Conservation (phyloP, 2,329 filamentous ascomycete species). For the Trichoderma sp. region DNA sequence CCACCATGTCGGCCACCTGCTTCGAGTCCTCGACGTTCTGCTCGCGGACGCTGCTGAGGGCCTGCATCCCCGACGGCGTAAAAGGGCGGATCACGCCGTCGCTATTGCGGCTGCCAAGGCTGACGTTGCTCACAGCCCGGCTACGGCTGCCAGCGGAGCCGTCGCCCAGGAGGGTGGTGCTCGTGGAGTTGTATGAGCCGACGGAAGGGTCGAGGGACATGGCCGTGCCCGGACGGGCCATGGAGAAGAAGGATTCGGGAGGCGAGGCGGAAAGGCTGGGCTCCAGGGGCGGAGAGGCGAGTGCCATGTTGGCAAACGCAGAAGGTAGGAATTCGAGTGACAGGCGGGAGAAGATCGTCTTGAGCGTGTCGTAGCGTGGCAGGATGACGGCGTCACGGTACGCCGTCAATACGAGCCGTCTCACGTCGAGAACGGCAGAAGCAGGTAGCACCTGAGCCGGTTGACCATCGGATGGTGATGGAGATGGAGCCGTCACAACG, state of each 20-base stretch:
- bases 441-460: constrained; percentile 50
- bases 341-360: constrained; percentile 85
- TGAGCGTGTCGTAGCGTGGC: constrained; percentile 84
- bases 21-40: constrained; percentile 69
- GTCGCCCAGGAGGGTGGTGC: constrained; percentile 76
- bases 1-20: constrained; percentile 90
- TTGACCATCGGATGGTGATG: constrained; percentile 29
- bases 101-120: constrained; percentile 59
- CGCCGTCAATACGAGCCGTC: constrained; percentile 82
- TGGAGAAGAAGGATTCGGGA: constrained; percentile 50
- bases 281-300: constrained; percentile 57
- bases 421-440: constrained; percentile 72
- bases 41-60: constrained; percentile 52
- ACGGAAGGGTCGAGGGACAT: constrained; percentile 72
- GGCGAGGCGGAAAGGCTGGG: constrained; percentile 56
- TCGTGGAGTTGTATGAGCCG: constrained; percentile 78
- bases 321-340: constrained; percentile 75
- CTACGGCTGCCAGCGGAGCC: constrained; percentile 63
- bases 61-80: constrained; percentile 48
- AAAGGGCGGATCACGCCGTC: constrained; percentile 50
- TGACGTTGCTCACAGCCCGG: constrained; percentile 85
- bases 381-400: constrained; percentile 90
- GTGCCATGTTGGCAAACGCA: constrained; percentile 53
- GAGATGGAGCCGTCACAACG: constrained; percentile 52
- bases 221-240: constrained; percentile 69